Conservation (phyloP, 164 flowering plant genomes). For the Paratinospora sagittata region DNA sequence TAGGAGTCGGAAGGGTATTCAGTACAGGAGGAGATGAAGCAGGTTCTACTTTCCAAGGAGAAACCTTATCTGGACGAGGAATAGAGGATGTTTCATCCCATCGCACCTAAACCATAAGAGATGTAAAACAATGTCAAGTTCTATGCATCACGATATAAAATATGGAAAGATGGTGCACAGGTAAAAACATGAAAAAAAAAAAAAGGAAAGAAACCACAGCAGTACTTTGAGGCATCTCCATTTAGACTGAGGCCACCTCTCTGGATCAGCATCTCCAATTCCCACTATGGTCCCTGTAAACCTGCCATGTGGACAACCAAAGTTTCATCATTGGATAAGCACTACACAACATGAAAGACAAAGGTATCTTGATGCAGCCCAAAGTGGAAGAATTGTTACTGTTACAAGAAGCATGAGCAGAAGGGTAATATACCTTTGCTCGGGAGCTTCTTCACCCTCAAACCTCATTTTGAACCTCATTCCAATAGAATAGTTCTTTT, state of each 20-base stretch:
- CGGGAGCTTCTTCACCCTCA: constrained; percentile 91
- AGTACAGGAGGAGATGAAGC: constrained; percentile 60
- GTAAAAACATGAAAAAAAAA: constrained; percentile 7
- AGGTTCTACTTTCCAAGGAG: constrained; percentile 96
- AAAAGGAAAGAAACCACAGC: background rate
- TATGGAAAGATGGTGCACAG: background rate
- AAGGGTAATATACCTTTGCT: constrained; percentile 61
- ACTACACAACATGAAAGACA: background rate
- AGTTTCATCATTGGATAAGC: background rate
- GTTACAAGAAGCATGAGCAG: background rate
- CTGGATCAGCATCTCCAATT: constrained; percentile 58
- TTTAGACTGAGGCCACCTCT: constrained; percentile 67
- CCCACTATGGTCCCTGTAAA: constrained; percentile 80
- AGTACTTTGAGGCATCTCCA: constrained; percentile 90
- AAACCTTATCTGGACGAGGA: constrained; percentile 94
- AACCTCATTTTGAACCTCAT: constrained; percentile 84
- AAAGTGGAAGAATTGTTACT: no score
- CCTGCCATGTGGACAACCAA: constrained; percentile 22
- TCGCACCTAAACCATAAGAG: constrained; percentile 48
- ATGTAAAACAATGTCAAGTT: background rate
- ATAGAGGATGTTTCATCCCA: constrained; percentile 82
- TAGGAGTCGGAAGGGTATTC: constrained; percentile 63
- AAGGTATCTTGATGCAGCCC: background rate
- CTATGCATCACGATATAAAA: background rate
- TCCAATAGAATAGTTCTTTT: constrained; percentile 58